These are phyloP conservation scores for Epichloe gansuensis DNA, from an alignment of 2,329 filamentous ascomycete species.

Conservation along the genomic window DNA sequence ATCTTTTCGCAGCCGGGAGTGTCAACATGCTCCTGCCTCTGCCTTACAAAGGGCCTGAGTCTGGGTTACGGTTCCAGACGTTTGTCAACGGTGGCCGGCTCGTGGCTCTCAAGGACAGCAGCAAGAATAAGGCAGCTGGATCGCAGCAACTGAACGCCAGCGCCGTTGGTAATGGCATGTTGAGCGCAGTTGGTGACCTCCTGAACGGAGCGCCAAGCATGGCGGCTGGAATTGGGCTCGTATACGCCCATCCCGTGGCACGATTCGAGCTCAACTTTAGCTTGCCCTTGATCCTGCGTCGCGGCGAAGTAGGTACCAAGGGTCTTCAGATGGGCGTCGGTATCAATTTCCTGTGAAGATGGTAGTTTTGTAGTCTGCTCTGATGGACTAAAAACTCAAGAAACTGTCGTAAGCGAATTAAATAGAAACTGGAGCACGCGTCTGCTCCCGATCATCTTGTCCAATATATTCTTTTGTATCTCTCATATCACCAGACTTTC, in stretches of 20 bases:
- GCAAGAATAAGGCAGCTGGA: slow-evolving; percentile 31
- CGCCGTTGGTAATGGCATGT: slow-evolving; percentile 42
- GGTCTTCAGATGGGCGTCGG: slow-evolving; percentile 92
- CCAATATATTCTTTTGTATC: too few relatives aligned
- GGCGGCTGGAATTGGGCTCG: slow-evolving; percentile 76
- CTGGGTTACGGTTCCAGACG: slow-evolving; percentile 73
- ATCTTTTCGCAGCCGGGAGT: slow-evolving; percentile 82
- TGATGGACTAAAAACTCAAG: neutral
- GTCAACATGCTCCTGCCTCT: slow-evolving; percentile 77
- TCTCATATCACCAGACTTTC: too few relatives aligned
- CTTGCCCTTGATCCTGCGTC: slow-evolving; percentile 68
- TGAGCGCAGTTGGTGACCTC: slow-evolving; percentile 55
- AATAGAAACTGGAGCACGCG: slow-evolving; percentile 1
- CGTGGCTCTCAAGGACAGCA: slow-evolving; percentile 56
- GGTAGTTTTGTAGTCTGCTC: neutral
- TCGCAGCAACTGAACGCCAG: slow-evolving; percentile 23
- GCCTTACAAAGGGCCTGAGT: slow-evolving; percentile 69
- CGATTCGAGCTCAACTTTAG: slow-evolving; percentile 95
- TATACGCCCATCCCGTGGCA: slow-evolving; percentile 89
- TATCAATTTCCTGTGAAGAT: slow-evolving; percentile 73
- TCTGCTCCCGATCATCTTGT: neutral
- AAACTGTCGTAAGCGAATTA: neutral
- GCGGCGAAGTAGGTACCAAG: slow-evolving; percentile 79
- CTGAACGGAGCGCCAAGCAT: slow-evolving; percentile 68
- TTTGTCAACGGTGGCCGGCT: slow-evolving; percentile 87